phyloP scores from a whole-genome alignment of 139 green algal genomes.

The Auxenochlorella protothecoides region DNA sequence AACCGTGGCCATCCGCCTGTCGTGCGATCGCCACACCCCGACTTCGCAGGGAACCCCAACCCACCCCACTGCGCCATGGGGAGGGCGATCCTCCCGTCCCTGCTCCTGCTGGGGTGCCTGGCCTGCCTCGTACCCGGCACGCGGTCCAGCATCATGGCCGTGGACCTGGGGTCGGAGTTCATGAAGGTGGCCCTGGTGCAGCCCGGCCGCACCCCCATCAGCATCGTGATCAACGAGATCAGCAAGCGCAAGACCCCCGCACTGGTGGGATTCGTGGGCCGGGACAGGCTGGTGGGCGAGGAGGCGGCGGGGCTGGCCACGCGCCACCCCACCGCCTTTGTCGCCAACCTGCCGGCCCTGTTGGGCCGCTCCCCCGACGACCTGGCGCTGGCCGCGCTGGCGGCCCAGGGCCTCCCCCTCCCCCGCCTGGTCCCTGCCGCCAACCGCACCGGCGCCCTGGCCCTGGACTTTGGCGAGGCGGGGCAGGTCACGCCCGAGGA shows the following conservation, averaged over 20 bases:
- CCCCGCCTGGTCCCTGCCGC: slow-evolving; percentile 58
- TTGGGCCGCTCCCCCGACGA: slow-evolving; percentile 59
- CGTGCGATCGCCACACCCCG: no score
- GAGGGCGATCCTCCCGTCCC: no score
- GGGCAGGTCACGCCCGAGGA: slow-evolving; percentile 55
- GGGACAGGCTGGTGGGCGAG: slow-evolving; percentile 87
- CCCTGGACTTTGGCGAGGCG: slow-evolving; percentile 19
- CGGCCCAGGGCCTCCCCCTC: slow-evolving; percentile 38
- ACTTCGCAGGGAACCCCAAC: no score
- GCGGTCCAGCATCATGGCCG: slow-evolving; percentile 45
- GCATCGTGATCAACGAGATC: slow-evolving; percentile 93
- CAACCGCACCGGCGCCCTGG: slow-evolving; percentile 39
- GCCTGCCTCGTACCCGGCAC: background rate
- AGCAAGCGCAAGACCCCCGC: slow-evolving; percentile 81
- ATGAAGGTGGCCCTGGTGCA: slow-evolving; percentile 89
- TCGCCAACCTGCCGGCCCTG: slow-evolving; percentile 57
- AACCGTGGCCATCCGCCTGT: no score
- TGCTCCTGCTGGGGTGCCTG: no score
- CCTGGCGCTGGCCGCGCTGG: slow-evolving; percentile 27
- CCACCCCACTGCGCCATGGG: no score
- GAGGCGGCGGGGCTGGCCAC: slow-evolving; percentile 63
- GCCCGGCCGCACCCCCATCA: slow-evolving; percentile 67
- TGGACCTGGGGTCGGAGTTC: slow-evolving; percentile 87
- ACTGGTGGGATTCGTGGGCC: slow-evolving; percentile 73
- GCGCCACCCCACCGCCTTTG: slow-evolving; percentile 68